Conservation (phyloP, 495 filamentous ascomycete species). For the Chlorociboria aeruginascens region DNA sequence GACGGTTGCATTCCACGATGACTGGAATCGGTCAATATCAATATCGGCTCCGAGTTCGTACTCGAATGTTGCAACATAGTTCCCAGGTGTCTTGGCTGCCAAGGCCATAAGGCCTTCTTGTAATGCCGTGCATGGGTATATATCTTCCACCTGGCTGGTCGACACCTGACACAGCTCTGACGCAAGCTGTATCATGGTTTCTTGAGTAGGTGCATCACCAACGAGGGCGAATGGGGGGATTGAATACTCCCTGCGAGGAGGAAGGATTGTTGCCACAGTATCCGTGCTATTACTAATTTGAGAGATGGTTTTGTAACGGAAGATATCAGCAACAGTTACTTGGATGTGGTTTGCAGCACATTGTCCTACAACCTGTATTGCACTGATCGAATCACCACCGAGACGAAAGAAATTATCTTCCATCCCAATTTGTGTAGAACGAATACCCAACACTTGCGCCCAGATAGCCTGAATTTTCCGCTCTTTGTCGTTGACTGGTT, state of each 20-base stretch:
- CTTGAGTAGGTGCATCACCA: no score
- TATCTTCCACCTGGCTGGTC: slow-evolving; percentile 39
- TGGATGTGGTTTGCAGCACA: slow-evolving; percentile 11
- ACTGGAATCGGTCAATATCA: slow-evolving; percentile 36
- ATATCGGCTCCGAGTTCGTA: slow-evolving; percentile 33
- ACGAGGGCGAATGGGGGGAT: no score
- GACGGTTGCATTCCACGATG: slow-evolving; percentile 39
- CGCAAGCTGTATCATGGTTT: not conserved
- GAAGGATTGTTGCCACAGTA: no score
- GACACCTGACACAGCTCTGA: not conserved
- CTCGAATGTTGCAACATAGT: slow-evolving; percentile 42
- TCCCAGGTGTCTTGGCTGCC: slow-evolving; percentile 43
- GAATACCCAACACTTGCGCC: no score
- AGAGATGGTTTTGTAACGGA: not conserved
- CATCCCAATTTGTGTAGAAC: slow-evolving; percentile 1
- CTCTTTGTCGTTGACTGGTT: no score
- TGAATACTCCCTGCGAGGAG: no score
- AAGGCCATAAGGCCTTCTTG: slow-evolving; percentile 58
- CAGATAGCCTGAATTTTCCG: no score
- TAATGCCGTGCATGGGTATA: slow-evolving; percentile 59
- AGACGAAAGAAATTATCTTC: slow-evolving; percentile 20
- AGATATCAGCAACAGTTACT: not conserved
- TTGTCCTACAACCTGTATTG: slow-evolving; percentile 21
- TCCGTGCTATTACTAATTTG: not conserved
- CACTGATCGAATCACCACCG: slow-evolving; percentile 28